Conservation (phyloP, 495 filamentous ascomycete species). For the Penicillium verhagenii region DNA sequence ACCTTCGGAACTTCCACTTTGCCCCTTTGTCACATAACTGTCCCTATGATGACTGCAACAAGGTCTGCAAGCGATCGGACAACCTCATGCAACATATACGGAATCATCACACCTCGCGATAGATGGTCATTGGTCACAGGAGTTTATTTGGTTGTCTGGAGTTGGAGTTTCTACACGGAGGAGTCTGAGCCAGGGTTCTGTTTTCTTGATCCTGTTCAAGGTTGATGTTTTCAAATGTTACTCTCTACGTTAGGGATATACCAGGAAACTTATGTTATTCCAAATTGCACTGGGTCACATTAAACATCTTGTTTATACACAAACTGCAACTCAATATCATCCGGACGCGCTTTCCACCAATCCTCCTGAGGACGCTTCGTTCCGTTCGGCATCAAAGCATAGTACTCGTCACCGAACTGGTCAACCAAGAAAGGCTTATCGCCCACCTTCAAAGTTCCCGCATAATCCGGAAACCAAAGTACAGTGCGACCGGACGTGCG, state of each 20-base stretch:
- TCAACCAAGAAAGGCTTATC: background rate
- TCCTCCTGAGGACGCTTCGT: background rate
- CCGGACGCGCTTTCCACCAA: background rate
- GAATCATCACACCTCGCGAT: background rate
- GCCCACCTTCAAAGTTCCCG: background rate
- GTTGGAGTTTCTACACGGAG: too few relatives aligned
- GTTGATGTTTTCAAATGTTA: too few relatives aligned
- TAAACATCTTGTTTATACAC: background rate
- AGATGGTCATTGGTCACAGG: too few relatives aligned
- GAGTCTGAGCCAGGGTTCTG: too few relatives aligned
- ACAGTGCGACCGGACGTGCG: background rate
- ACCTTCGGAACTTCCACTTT: constrained; percentile 1
- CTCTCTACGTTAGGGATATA: too few relatives aligned
- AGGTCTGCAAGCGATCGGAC: constrained; percentile 4
- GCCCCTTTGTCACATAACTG: background rate
- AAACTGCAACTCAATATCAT: background rate
- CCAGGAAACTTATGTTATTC: too few relatives aligned
- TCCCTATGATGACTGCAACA: background rate
- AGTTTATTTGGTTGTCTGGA: too few relatives aligned
- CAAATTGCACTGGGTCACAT: too few relatives aligned
- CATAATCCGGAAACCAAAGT: background rate
- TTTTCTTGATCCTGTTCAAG: too few relatives aligned
- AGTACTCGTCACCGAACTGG: background rate
- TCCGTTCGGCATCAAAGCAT: background rate
- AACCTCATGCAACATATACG: constrained; percentile 4